Evolutionary conservation across 164 flowering plant species (phyloP).

Genomic region (Litsea cubeba): DNA sequence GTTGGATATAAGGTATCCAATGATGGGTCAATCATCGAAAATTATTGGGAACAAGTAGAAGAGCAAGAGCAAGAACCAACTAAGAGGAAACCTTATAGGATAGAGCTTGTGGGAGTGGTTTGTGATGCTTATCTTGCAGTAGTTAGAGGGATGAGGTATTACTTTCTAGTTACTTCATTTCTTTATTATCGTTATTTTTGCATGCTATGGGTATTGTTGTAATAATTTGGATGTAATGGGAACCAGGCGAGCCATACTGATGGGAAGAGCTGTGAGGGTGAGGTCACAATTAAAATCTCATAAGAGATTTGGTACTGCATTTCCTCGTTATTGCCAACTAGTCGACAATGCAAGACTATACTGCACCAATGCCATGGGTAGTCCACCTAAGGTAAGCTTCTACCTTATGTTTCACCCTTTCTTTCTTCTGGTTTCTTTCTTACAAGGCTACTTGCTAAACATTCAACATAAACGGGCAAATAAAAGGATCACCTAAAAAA

Average conservation of each 20-base stretch:
- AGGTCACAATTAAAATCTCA: conserved; percentile 80
- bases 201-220: neutral
- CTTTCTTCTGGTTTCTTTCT: neutral
- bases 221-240: neutral
- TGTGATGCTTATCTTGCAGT: conserved; percentile 91
- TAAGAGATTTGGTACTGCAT: conserved; percentile 85
- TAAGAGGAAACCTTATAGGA: conserved; percentile 66
- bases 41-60: conserved; percentile 72
- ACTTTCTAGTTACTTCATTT: neutral
- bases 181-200: neutral
- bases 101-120: conserved; percentile 89
- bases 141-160: conserved; percentile 85
- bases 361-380: conserved; percentile 56
- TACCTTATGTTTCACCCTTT: neutral
- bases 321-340: conserved; percentile 62
- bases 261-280: conserved; percentile 89
- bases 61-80: conserved; percentile 26
- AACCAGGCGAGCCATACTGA: conserved; percentile 76
- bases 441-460: neutral
- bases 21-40: conserved; percentile 66
- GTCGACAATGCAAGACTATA: conserved; percentile 86
- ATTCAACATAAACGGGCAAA: neutral
- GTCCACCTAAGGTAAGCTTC: conserved; percentile 52
- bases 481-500: too few relatives aligned
- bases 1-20: conserved; percentile 62